Percentiles rank a stretch among this genome's conserved stretches.
phyloP scores from a whole-genome alignment of 306 rosid species.

The Vigna angularis region DNA sequence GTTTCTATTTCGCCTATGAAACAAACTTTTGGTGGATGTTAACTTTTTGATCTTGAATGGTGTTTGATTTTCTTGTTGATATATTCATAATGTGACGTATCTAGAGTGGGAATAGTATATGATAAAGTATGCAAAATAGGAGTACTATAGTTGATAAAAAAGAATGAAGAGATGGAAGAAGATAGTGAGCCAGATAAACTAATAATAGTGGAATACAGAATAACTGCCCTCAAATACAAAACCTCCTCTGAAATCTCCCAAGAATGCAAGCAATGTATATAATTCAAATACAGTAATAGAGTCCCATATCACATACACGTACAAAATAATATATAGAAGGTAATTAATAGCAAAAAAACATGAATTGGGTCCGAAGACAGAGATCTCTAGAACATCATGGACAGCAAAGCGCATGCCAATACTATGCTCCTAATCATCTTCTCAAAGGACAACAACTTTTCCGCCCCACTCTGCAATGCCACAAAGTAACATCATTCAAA shows the following conservation, averaged over 20 bases:
- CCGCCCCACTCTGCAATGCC: conserved; percentile 80
- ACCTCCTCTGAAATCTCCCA: conserved; percentile 59
- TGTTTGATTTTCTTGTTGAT: not conserved
- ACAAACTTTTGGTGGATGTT: not conserved
- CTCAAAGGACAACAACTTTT: conserved; percentile 59
- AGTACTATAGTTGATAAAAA: not conserved
- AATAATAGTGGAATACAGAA: conserved; percentile 42
- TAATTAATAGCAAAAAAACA: conserved; percentile 34
- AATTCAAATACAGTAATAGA: conserved; percentile 49
- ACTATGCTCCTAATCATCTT: conserved; percentile 66
- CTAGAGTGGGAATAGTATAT: not conserved
- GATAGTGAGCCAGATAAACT: conserved; percentile 19
- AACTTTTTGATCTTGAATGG: not conserved
- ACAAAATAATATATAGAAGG: conserved; percentile 44
- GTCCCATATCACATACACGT: conserved; percentile 48
- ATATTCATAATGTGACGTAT: not conserved
- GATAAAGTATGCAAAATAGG: not conserved
- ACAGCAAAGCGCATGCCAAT: conserved; percentile 60
- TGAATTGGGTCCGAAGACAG: conserved; percentile 8
- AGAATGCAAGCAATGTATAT: conserved; percentile 71
- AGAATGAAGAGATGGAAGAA: not conserved
- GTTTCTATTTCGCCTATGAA: not conserved
- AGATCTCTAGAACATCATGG: conserved; percentile 59
- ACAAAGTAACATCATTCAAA: not conserved
- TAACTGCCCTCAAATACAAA: conserved; percentile 45